Evolutionary conservation across 192 early-diverging fungal species (phyloP).

Genomic region (Neocallimastix lanati): DNA sequence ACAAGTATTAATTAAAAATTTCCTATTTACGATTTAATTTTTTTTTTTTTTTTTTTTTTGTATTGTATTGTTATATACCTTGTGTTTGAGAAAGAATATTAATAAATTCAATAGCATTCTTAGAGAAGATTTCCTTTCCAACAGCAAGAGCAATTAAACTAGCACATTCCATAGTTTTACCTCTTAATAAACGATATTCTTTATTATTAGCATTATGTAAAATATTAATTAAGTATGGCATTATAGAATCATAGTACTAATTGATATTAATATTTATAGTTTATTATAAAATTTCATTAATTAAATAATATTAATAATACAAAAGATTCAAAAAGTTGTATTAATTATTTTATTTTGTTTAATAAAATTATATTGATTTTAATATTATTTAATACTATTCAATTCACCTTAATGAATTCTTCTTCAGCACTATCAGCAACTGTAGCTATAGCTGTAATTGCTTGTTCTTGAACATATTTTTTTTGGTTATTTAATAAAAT

Average conservation of each 20-base stretch:
- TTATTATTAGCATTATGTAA: conserved; percentile 63
- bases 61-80: conserved; percentile 12
- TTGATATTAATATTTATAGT: no score
- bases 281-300: no score
- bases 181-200: conserved; percentile 79
- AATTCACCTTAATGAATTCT: conserved; percentile 48
- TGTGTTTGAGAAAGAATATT: conserved; percentile 65
- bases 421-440: conserved; percentile 90
- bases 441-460: conserved; percentile 91
- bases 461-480: conserved; percentile 96
- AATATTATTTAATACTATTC: no score
- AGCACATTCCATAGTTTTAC: conserved; percentile 96
- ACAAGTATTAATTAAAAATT: no score
- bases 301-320: no score
- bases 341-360: no score
- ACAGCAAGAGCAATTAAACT: conserved; percentile 86
- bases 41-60: no score
- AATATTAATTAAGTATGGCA: conserved; percentile 86
- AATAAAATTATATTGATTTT: no score
- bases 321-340: no score
- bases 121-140: conserved; percentile 69
- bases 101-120: conserved; percentile 62
- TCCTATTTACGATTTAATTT: no score
- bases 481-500: conserved; percentile 63
- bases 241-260: conserved; percentile 75